These are phyloP conservation scores for Amylostereum areolatum DNA, from an alignment of 1,284 basidiomycete species.

Conservation along the genomic window DNA sequence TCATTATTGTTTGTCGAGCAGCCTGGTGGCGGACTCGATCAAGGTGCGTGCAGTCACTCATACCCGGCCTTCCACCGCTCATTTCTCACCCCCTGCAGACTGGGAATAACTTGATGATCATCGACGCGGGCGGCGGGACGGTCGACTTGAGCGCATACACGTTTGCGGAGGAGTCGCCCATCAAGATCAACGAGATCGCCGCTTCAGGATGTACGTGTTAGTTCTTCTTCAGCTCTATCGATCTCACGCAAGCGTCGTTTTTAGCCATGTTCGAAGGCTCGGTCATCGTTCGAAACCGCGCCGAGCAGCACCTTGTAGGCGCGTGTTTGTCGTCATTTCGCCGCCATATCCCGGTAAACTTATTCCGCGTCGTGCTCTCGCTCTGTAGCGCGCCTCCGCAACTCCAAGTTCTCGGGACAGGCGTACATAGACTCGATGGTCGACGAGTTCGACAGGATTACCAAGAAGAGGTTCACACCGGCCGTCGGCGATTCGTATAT, in stretches of 20 bases:
- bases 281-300: constrained; percentile 37
- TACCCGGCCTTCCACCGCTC: not conserved
- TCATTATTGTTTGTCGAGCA: constrained; percentile 32
- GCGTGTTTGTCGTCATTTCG: no score
- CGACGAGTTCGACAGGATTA: constrained; percentile 43
- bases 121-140: constrained; percentile 13
- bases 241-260: no score
- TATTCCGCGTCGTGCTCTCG: constrained; percentile 24
- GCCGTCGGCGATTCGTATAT: constrained; percentile 38
- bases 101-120: constrained; percentile 8
- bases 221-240: not conserved
- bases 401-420: constrained; percentile 22
- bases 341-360: constrained; percentile 31
- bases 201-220: constrained; percentile 6
- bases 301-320: constrained; percentile 28
- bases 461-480: constrained; percentile 36
- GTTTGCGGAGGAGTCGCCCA: constrained; percentile 2
- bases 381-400: constrained; percentile 23
- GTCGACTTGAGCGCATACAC: constrained; percentile 12
- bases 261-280: constrained; percentile 31
- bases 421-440: constrained; percentile 38
- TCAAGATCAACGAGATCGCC: constrained; percentile 9
- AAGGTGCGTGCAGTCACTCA: constrained; percentile 14
- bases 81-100: not conserved
- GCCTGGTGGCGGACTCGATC: constrained; percentile 22